A percentile compares a stretch with the other conserved stretches of the same genome.
These are phyloP conservation scores for Gastrolobium bilobum DNA, from an alignment of 306 rosid species.

Conservation along the genomic window DNA sequence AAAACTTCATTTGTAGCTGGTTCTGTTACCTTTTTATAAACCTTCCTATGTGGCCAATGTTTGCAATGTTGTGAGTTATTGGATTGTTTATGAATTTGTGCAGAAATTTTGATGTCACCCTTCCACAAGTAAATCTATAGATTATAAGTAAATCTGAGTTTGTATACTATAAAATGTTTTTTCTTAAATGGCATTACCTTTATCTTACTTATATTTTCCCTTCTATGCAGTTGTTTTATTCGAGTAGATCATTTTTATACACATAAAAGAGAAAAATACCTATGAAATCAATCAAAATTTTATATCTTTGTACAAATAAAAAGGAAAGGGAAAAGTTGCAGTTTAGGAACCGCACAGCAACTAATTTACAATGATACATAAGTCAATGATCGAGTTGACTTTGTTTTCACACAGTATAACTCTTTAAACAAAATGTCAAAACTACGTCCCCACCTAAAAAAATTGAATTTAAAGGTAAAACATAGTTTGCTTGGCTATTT, in stretches of 20 bases:
- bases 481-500: not conserved
- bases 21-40: not conserved
- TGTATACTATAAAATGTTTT: not conserved
- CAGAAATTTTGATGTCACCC: too few relatives aligned
- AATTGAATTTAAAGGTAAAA: not conserved
- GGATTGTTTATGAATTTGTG: too few relatives aligned
- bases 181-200: not conserved
- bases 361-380: not conserved
- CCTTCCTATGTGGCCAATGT: conserved; percentile 1
- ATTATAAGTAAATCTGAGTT: not conserved
- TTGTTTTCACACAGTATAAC: not conserved
- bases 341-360: not conserved
- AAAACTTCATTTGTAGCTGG: conserved; percentile 16
- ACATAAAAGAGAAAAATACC: not conserved
- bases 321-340: not conserved
- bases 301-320: not conserved
- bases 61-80: not conserved
- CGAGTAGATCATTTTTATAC: not conserved
- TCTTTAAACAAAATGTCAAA: not conserved
- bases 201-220: not conserved
- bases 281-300: not conserved
- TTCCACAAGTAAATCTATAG: not conserved
- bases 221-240: not conserved
- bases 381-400: not conserved
- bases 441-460: not conserved